Percentiles rank a stretch among this genome's conserved stretches.
These are phyloP conservation scores for Lentinula novae-zelandiae DNA, from an alignment of 1,284 basidiomycete species.

Conservation along the genomic window DNA sequence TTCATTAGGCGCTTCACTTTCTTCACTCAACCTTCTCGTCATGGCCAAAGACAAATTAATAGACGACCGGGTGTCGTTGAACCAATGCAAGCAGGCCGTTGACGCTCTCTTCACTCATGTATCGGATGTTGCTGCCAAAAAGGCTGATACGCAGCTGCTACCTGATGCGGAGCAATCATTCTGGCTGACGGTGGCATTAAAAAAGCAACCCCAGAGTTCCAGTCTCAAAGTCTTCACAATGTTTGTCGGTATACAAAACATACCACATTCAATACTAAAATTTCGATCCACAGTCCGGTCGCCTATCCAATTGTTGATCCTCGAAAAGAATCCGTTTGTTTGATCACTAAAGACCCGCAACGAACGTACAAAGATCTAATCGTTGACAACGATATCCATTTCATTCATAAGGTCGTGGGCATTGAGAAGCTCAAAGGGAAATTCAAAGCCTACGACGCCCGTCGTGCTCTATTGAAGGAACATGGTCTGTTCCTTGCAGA, in stretches of 20 bases:
- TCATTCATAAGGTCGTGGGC: constrained; percentile 91
- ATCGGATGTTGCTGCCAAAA: constrained; percentile 56
- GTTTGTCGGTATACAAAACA: constrained; percentile 43
- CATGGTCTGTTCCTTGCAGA: constrained; percentile 94
- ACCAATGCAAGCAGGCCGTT: constrained; percentile 78
- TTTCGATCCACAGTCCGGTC: constrained; percentile 57
- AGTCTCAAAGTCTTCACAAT: constrained; percentile 83
- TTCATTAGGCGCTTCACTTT: background rate
- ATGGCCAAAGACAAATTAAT: constrained; percentile 55
- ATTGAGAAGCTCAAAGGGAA: constrained; percentile 88
- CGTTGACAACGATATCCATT: constrained; percentile 74
- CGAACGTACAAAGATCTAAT: constrained; percentile 94
- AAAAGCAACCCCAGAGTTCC: constrained; percentile 72
- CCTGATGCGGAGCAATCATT: constrained; percentile 77
- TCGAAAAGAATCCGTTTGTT: constrained; percentile 74
- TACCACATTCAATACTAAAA: constrained; percentile 1
- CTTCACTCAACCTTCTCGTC: background rate
- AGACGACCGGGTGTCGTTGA: constrained; percentile 62
- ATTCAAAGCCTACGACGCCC: constrained; percentile 90
- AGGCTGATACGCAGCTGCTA: constrained; percentile 76
- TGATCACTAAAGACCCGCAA: constrained; percentile 96
- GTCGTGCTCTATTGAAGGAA: constrained; percentile 81
- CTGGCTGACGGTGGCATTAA: constrained; percentile 84
- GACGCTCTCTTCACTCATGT: constrained; percentile 73
- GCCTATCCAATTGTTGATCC: constrained; percentile 83